These are phyloP conservation scores for Calonectria leucothoes DNA, from an alignment of 2,329 filamentous ascomycete genomes.

Conservation along the genomic window DNA sequence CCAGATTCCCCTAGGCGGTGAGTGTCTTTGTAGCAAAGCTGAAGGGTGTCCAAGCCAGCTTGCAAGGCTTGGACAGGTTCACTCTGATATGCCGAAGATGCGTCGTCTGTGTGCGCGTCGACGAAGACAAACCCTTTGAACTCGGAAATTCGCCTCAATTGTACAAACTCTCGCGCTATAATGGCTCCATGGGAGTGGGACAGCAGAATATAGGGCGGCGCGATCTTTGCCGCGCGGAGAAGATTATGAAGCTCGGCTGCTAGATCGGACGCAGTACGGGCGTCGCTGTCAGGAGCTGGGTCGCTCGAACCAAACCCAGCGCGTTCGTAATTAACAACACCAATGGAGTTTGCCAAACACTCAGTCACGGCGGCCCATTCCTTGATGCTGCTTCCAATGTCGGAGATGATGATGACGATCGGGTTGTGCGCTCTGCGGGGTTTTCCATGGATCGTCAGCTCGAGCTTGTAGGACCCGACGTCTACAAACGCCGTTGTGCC, in stretches of 20 bases:
- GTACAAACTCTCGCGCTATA: constrained; percentile 17
- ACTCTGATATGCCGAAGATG: not conserved
- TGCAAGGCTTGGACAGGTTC: not conserved
- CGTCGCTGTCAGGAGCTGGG: not conserved
- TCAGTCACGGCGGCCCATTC: constrained; percentile 26
- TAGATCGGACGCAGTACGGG: constrained; percentile 3
- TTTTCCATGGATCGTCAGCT: constrained; percentile 5
- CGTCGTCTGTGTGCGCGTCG: constrained; percentile 10
- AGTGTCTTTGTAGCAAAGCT: constrained; percentile 5
- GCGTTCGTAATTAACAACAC: constrained; percentile 23
- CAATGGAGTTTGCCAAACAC: constrained; percentile 12
- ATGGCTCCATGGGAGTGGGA: constrained; percentile 3
- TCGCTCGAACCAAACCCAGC: constrained; percentile 23
- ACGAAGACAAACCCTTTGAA: constrained; percentile 33
- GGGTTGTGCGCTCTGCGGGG: constrained; percentile 31
- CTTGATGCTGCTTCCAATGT: constrained; percentile 23
- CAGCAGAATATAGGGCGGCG: constrained; percentile 28
- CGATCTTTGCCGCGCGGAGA: constrained; percentile 18
- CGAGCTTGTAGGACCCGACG: constrained; percentile 22
- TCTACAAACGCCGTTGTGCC: constrained; percentile 8
- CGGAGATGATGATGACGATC: constrained; percentile 25
- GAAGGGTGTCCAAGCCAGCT: not conserved
- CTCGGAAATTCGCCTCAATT: constrained; percentile 11
- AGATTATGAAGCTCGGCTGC: constrained; percentile 22
- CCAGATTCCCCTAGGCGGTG: not conserved